phyloP scores from a whole-genome alignment of 495 filamentous ascomycete genomes.

The Aspergillus haitiensis region DNA sequence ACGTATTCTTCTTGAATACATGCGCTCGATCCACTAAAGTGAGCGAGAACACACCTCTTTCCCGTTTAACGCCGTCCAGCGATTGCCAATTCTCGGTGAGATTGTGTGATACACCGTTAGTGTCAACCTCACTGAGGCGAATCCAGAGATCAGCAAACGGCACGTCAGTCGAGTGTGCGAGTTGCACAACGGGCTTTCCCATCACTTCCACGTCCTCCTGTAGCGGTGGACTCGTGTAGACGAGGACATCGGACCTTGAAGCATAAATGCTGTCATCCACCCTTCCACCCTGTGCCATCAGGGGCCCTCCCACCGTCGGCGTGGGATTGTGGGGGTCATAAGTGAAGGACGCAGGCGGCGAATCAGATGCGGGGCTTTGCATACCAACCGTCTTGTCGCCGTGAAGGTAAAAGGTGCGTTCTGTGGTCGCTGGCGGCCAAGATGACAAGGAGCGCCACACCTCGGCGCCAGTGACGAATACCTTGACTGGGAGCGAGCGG shows the following conservation, averaged over 20 bases:
- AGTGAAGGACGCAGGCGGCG: not conserved
- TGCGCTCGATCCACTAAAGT: not conserved
- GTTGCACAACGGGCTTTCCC: not conserved
- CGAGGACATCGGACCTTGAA: not conserved
- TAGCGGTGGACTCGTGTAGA: not conserved
- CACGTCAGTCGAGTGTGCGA: slow-evolving; percentile 1
- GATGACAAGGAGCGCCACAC: not conserved
- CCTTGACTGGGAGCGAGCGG: not conserved
- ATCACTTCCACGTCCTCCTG: not conserved
- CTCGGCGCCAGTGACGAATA: not conserved
- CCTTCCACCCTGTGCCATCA: not conserved
- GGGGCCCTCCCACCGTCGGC: not conserved
- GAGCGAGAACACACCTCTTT: not conserved
- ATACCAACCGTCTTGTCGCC: not conserved
- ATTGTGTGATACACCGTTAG: not conserved
- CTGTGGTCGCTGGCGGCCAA: not conserved
- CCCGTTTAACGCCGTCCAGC: not conserved
- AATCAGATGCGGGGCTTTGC: not conserved
- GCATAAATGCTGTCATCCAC: not conserved
- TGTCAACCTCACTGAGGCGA: not conserved
- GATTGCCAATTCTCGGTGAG: not conserved
- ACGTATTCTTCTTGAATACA: not conserved
- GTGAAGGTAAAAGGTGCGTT: not conserved
- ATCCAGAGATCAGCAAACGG: not conserved
- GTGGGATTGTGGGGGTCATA: not conserved